Conservation (phyloP, 23 red algal genomes). For the Gracilaria domingensis region DNA sequence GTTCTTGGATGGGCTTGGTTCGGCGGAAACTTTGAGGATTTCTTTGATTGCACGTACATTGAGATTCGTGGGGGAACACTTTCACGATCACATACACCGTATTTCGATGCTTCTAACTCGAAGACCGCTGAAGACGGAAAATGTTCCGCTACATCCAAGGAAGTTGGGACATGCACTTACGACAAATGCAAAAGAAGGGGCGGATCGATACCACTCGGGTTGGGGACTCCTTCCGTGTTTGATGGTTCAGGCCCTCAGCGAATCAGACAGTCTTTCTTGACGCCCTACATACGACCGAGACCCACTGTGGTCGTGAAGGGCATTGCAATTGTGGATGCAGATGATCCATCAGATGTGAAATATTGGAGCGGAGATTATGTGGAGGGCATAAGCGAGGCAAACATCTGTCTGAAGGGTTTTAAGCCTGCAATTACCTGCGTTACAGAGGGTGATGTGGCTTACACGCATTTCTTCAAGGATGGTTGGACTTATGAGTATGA, state of each 20-base stretch:
- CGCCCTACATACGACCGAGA: not conserved
- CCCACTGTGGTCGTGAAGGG: not conserved
- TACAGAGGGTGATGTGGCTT: conserved; percentile 26
- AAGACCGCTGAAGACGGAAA: conserved; percentile 3
- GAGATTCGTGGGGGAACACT: conserved; percentile 42
- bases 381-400: conserved; percentile 12
- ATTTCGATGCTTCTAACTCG: conserved; percentile 35
- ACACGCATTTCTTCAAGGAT: conserved; percentile 35
- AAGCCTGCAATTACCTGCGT: conserved; percentile 22
- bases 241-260: not conserved
- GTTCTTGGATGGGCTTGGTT: conserved; percentile 77
- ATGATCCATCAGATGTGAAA: conserved; percentile 19
- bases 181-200: conserved; percentile 12
- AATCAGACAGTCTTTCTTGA: conserved; percentile 4
- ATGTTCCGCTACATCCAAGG: not conserved
- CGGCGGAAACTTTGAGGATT: conserved; percentile 50
- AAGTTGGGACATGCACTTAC: conserved; percentile 10
- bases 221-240: not conserved
- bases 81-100: conserved; percentile 1
- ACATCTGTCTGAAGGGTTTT: conserved; percentile 33
- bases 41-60: conserved; percentile 41
- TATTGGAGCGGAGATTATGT: conserved; percentile 26
- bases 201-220: not conserved
- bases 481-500: conserved; percentile 27
- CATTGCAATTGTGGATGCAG: conserved; percentile 12